Conservation (phyloP, 163 green algal species). For the Scenedesmus sp. region DNA sequence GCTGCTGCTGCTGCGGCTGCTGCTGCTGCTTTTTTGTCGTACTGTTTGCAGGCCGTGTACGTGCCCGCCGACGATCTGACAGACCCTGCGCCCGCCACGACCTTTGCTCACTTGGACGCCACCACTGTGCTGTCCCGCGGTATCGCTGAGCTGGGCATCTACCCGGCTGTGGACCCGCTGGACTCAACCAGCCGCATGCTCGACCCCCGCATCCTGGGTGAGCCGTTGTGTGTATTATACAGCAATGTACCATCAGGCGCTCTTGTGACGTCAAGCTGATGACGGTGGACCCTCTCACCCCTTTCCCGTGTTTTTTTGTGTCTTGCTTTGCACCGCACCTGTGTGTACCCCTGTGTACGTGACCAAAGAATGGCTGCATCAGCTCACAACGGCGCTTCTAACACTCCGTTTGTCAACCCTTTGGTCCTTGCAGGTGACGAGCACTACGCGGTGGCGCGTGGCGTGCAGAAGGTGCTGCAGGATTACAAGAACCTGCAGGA, state of each 20-base stretch:
- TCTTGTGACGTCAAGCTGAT: too few species aligned
- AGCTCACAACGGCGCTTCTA: too few species aligned
- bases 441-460: slow-evolving; percentile 97
- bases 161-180: slow-evolving; percentile 99
- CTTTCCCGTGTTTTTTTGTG: too few species aligned
- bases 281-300: too few species aligned
- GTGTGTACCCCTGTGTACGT: too few species aligned
- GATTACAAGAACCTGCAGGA: slow-evolving; percentile 99
- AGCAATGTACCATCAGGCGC: neutral
- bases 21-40: neutral
- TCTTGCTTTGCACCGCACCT: too few species aligned
- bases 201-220: slow-evolving; percentile 94
- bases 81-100: slow-evolving; percentile 98
- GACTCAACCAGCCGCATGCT: slow-evolving; percentile 99
- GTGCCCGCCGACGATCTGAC: slow-evolving; percentile 99
- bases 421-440: slow-evolving; percentile 94
- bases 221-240: neutral
- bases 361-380: too few species aligned
- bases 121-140: slow-evolving; percentile 98
- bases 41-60: slow-evolving; percentile 94
- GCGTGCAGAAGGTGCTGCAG: slow-evolving; percentile 98
- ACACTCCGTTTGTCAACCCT: too few species aligned
- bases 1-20: neutral
- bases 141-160: slow-evolving; percentile 99
- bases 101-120: slow-evolving; percentile 99